A percentile compares a stretch with the other conserved stretches of the same genome.
Evolutionary conservation across 2,329 filamentous ascomycete species (phyloP).

Genomic region (Colletotrichum orchidophilum): DNA sequence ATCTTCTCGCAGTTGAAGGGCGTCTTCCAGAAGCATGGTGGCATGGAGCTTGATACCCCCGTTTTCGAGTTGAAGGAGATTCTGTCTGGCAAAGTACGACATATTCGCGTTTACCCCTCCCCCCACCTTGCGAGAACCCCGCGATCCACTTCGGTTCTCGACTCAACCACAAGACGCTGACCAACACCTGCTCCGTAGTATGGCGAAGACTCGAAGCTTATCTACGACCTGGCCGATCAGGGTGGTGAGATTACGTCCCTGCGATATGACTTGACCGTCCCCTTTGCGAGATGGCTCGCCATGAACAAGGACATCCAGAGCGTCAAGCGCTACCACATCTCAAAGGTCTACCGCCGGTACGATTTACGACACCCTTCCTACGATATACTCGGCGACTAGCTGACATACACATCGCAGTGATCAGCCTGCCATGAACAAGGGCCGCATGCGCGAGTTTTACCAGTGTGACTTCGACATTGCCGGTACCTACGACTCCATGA

Average conservation of each 20-base stretch:
- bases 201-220: conserved; percentile 87
- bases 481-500: conserved; percentile 87
- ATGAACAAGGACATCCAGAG: conserved; percentile 85
- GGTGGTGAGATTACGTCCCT: conserved; percentile 82
- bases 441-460: conserved; percentile 95
- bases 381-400: neutral
- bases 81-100: conserved; percentile 73
- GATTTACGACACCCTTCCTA: neutral
- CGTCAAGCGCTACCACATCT: conserved; percentile 95
- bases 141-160: conserved; percentile 16
- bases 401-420: conserved; percentile 59
- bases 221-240: conserved; percentile 73
- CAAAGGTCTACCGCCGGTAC: conserved; percentile 72
- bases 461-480: conserved; percentile 98
- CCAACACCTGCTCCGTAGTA: conserved; percentile 3
- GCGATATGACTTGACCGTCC: conserved; percentile 88
- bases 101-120: conserved; percentile 11
- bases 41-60: conserved; percentile 80
- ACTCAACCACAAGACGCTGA: conserved; percentile 2
- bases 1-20: conserved; percentile 80
- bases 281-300: conserved; percentile 90
- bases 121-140: conserved; percentile 12
- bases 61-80: conserved; percentile 91
- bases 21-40: conserved; percentile 87
- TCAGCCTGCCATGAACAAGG: conserved; percentile 87